A percentile compares a stretch with the other conserved stretches of the same genome.
These are phyloP conservation scores for Cordyceps fumosorosea DNA, from an alignment of 2,329 filamentous ascomycete genomes.

Conservation along the genomic window DNA sequence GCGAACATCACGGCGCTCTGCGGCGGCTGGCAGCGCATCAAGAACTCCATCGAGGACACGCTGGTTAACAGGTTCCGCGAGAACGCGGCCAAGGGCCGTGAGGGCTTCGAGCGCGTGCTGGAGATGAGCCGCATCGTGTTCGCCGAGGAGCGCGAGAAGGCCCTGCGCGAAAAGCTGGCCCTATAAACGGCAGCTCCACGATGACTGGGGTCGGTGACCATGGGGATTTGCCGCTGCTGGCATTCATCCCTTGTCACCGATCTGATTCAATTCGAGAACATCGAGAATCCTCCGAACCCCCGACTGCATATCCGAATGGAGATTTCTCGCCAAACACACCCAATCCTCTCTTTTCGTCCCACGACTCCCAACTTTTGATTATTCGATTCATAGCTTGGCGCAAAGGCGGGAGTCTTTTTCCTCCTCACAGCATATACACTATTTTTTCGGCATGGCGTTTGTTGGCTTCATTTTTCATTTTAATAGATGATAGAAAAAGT, in stretches of 20 bases:
- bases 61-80: conserved; percentile 84
- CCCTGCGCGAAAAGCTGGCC: conserved; percentile 5
- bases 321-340: background rate
- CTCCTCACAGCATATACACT: background rate
- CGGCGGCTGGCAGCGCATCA: conserved; percentile 95
- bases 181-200: background rate
- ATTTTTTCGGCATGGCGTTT: conserved; percentile 11
- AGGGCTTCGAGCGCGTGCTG: conserved; percentile 92
- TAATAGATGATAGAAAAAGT: conserved; percentile 14
- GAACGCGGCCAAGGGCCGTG: conserved; percentile 82
- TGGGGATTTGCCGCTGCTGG: too few species aligned
- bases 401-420: conserved; percentile 9
- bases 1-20: conserved; percentile 91
- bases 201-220: background rate
- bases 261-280: background rate
- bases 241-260: background rate
- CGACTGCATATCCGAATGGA: background rate
- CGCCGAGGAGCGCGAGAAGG: conserved; percentile 72
- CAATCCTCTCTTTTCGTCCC: conserved; percentile 3
- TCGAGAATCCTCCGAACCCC: background rate
- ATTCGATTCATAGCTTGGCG: conserved; percentile 12
- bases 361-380: conserved; percentile 13
- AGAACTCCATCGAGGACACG: conserved; percentile 90
- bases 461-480: conserved; percentile 4
- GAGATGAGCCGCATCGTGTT: conserved; percentile 91